A percentile compares a stretch with the other conserved stretches of the same genome.
These are phyloP conservation scores for Handroanthus guayacan DNA, from an alignment of 257 asterid species.

Conservation along the genomic window DNA sequence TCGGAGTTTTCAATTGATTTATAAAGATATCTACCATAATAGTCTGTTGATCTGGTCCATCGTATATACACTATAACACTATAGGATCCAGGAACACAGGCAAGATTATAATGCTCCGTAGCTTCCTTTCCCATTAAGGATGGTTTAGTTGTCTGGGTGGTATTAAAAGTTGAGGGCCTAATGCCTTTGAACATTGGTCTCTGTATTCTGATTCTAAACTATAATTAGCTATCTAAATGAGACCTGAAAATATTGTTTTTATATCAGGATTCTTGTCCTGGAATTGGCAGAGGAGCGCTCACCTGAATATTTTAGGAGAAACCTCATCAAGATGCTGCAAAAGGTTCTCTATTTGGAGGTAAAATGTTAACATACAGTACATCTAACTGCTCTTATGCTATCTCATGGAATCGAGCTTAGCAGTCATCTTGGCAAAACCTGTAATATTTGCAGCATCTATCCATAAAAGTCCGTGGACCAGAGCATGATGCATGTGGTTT, in stretches of 20 bases:
- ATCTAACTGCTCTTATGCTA: not conserved
- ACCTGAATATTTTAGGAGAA: slow-evolving; percentile 46
- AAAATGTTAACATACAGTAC: slow-evolving; percentile 13
- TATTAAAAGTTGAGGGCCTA: not conserved
- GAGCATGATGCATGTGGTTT: slow-evolving; percentile 42
- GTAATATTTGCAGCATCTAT: slow-evolving; percentile 61
- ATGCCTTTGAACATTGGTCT: slow-evolving; percentile 3
- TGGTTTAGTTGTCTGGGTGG: slow-evolving; percentile 10
- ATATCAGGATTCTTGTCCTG: slow-evolving; percentile 66
- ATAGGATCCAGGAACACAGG: not conserved
- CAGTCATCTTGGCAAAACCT: slow-evolving; percentile 31
- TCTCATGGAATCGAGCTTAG: slow-evolving; percentile 26
- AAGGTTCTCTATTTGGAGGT: slow-evolving; percentile 67
- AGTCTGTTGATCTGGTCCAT: not conserved
- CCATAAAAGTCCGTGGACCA: slow-evolving; percentile 68
- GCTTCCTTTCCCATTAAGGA: slow-evolving; percentile 10
- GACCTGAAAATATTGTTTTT: slow-evolving; percentile 30
- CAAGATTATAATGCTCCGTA: slow-evolving; percentile 1
- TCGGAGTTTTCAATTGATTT: not conserved
- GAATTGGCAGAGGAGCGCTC: slow-evolving; percentile 61
- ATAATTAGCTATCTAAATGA: not conserved
- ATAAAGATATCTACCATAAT: not conserved
- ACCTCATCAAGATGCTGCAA: slow-evolving; percentile 52
- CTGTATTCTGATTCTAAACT: not conserved
- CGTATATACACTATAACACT: not conserved